These are phyloP conservation scores for Chrysophaeum taylorii DNA, from an alignment of 352 stramenopile species.

Conservation along the genomic window DNA sequence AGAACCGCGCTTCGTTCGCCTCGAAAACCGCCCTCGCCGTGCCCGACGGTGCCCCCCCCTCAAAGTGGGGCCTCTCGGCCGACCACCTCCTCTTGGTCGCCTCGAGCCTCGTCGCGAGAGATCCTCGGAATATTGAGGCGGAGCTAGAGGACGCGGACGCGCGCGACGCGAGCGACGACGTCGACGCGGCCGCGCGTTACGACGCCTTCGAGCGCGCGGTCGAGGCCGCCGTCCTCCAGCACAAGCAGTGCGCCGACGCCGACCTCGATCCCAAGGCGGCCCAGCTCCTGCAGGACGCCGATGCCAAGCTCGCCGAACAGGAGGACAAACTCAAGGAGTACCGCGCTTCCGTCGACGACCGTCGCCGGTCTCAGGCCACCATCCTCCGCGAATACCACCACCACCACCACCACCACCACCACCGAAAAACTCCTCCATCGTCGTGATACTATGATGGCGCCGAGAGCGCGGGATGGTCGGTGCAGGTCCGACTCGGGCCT, in stretches of 20 bases:
- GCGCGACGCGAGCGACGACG: neutral
- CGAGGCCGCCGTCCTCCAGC: constrained; percentile 14
- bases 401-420: neutral
- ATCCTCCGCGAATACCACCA: constrained; percentile 12
- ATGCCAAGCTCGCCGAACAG: constrained; percentile 13
- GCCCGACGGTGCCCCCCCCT: neutral
- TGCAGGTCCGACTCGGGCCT: too few species aligned
- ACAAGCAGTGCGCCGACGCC: constrained; percentile 11
- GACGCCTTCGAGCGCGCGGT: constrained; percentile 16
- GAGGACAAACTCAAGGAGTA: constrained; percentile 14
- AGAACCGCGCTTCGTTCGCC: neutral
- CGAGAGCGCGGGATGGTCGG: too few species aligned
- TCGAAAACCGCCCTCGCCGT: neutral
- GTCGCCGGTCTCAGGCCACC: constrained; percentile 17
- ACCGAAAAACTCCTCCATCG: too few species aligned
- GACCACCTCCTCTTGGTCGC: constrained; percentile 6
- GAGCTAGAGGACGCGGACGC: neutral
- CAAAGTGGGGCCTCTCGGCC: neutral
- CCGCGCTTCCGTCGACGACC: constrained; percentile 6
- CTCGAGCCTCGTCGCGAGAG: neutral
- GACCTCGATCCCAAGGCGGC: constrained; percentile 16
- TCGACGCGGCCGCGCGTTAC: neutral
- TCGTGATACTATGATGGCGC: too few species aligned
- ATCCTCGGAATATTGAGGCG: neutral
- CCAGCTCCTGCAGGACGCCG: constrained; percentile 9